Evolutionary conservation across 2,329 filamentous ascomycete genomes (phyloP).

Genomic region (Metarhizium robertsii): DNA sequence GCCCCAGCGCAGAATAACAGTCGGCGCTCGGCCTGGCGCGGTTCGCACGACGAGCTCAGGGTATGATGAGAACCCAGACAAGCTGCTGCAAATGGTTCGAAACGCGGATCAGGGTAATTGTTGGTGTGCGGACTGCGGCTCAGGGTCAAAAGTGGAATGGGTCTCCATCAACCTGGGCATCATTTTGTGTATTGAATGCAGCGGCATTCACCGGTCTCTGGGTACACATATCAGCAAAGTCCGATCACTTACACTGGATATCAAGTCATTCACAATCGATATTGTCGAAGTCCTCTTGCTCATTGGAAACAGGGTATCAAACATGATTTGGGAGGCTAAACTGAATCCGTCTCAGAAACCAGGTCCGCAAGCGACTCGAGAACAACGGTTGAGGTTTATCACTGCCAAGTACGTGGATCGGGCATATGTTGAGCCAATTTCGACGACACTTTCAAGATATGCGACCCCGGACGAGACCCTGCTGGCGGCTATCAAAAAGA

Average conservation of each 20-base stretch:
- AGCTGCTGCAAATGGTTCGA: conserved; percentile 75
- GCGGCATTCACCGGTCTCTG: conserved; percentile 89
- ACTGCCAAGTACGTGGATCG: conserved; percentile 88
- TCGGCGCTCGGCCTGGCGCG: conserved; percentile 74
- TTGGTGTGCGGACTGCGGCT: conserved; percentile 91
- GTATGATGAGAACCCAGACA: conserved; percentile 76
- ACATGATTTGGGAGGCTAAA: conserved; percentile 91
- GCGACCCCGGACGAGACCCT: conserved; percentile 77
- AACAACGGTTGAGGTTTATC: conserved; percentile 90
- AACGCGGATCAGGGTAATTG: conserved; percentile 88
- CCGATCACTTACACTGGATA: conserved; percentile 87
- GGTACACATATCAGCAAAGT: conserved; percentile 98
- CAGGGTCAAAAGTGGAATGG: conserved; percentile 91
- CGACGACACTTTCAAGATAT: conserved; percentile 65
- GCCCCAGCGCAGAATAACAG: conserved; percentile 78
- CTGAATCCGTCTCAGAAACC: conserved; percentile 70
- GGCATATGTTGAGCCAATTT: conserved; percentile 70
- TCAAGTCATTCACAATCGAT: conserved; percentile 91
- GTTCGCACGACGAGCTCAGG: conserved; percentile 58
- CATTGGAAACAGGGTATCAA: conserved; percentile 88
- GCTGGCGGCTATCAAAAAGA: conserved; percentile 87
- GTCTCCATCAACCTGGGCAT: conserved; percentile 97
- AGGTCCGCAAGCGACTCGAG: conserved; percentile 65
- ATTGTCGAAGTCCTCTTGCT: conserved; percentile 89
- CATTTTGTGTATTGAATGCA: conserved; percentile 94